phyloP scores from a whole-genome alignment of 371 early-diverging fungal species.

The Rhizopus microsporus region DNA sequence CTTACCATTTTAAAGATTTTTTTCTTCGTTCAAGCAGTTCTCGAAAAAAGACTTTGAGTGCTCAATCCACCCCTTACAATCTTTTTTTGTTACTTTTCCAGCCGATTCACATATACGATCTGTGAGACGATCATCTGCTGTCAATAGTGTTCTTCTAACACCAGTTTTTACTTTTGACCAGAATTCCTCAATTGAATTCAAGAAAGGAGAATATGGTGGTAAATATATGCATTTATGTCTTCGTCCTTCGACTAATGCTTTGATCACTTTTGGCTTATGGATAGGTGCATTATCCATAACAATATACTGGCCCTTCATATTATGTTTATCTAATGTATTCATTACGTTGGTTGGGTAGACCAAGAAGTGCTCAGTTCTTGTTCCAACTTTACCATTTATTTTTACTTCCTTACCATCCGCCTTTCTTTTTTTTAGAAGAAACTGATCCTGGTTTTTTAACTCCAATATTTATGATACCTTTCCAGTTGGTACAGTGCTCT shows the following conservation, averaged over 20 bases:
- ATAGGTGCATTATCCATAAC: conserved; percentile 10
- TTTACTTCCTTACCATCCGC: no score
- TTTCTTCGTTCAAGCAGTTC: conserved; percentile 12
- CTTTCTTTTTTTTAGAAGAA: conserved; percentile 13
- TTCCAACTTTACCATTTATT: conserved; percentile 14
- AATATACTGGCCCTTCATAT: conserved; percentile 16
- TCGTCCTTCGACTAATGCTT: neutral
- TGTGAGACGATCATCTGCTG: no score
- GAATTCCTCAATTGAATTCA: no score
- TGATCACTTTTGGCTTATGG: conserved; percentile 10
- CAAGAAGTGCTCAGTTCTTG: conserved; percentile 18
- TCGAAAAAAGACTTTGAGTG: no score
- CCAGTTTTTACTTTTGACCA: conserved; percentile 20
- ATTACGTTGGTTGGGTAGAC: conserved; percentile 18
- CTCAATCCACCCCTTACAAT: no score
- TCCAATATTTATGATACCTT: conserved; percentile 9
- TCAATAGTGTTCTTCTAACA: conserved; percentile 17
- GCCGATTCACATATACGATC: no score
- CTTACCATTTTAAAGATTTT: conserved; percentile 12
- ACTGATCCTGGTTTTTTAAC: conserved; percentile 17
- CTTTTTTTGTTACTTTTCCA: no score
- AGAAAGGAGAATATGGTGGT: no score
- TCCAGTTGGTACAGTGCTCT: conserved; percentile 10
- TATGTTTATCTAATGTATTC: conserved; percentile 20
- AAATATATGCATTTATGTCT: no score